Conservation (phyloP, 2,329 filamentous ascomycete species). For the Clarireedia monteithiana region DNA sequence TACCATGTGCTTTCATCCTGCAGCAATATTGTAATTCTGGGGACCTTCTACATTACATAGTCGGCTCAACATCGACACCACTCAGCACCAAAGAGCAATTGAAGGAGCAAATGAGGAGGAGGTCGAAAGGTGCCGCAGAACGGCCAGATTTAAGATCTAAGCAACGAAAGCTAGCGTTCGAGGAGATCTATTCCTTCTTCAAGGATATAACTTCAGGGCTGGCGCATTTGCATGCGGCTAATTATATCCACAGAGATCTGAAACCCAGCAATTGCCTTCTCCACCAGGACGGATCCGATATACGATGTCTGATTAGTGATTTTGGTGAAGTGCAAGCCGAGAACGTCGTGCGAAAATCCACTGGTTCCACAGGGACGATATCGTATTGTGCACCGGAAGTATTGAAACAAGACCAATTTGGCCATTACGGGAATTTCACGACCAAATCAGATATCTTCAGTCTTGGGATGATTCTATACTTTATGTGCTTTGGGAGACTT, state of each 20-base stretch:
- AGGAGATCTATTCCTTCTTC: slow-evolving; percentile 96
- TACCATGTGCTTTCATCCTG: slow-evolving; percentile 92
- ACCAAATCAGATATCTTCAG: slow-evolving; percentile 98
- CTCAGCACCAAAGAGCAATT: slow-evolving; percentile 69
- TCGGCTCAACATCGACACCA: slow-evolving; percentile 56
- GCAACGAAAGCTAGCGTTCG: slow-evolving; percentile 51
- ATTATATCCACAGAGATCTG: slow-evolving; percentile 92
- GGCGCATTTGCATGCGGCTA: slow-evolving; percentile 80
- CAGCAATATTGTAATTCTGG: slow-evolving; percentile 97
- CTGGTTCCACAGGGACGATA: slow-evolving; percentile 89
- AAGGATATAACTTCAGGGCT: slow-evolving; percentile 89
- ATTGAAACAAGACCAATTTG: slow-evolving; percentile 58
- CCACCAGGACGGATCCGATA: slow-evolving; percentile 61
- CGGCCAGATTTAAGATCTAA: slow-evolving; percentile 30
- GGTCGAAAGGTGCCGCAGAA: slow-evolving; percentile 64
- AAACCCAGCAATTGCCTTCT: slow-evolving; percentile 95
- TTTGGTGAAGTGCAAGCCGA: slow-evolving; percentile 94
- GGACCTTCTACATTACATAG: slow-evolving; percentile 80
- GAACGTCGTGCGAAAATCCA: slow-evolving; percentile 74
- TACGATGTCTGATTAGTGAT: slow-evolving; percentile 86
- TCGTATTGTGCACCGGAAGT: slow-evolving; percentile 98
- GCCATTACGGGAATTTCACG: slow-evolving; percentile 84
- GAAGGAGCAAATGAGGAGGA: slow-evolving; percentile 77
- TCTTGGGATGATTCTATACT: slow-evolving; percentile 95
- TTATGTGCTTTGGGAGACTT: slow-evolving; percentile 87